Evolutionary conservation across 495 filamentous ascomycete genomes (phyloP), one percentile per base, ranked within the genome.

Genomic region (Entonaema liquescens): DNA sequence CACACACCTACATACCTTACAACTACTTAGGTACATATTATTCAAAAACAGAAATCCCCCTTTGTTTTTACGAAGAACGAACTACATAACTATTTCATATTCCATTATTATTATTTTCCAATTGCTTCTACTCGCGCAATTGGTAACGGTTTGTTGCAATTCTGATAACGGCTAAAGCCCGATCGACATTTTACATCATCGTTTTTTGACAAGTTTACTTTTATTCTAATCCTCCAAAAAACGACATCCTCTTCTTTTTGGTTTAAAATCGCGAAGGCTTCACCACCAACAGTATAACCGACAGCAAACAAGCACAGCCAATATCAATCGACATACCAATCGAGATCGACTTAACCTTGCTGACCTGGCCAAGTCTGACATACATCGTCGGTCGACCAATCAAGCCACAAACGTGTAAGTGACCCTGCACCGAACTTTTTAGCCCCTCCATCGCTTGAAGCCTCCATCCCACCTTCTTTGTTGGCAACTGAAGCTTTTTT

Each of bases 271-370:
- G 15, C 15, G 0, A 53, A 29, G 23, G 13, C 49, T 29, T 57
- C 42, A 26, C 35, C 25, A 65, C 36, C 25, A 28, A 35, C 12
- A 29, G 12, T n/a, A 60, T 31, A 54, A 35, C 42, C 21, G 28
- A 49, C 50, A 71, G 17, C 29, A 35, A 52, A 19, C 17, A 26
- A 9, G 11, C 42, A 55, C 15, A 25, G 33, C 6, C 26, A 29
- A 59, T 63, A 36, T 65, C 65, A 73, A 73, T 73, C 70, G 44
- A 36, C 38, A 62, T 63, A 36, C 70, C 65, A 73, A 73, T 73
- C 70, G 70, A 73, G 65, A 68, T 73, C 61, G 36, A 47, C 54
- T 17, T 59, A 68, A 68, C 7, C 29, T 21, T 68, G 70, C 65
- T 65, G 65, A 62, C 65, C 65, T 68, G 65, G 56, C 40, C 56